Conservation (phyloP, 306 rosid genomes). For the Albizia julibrissin region DNA sequence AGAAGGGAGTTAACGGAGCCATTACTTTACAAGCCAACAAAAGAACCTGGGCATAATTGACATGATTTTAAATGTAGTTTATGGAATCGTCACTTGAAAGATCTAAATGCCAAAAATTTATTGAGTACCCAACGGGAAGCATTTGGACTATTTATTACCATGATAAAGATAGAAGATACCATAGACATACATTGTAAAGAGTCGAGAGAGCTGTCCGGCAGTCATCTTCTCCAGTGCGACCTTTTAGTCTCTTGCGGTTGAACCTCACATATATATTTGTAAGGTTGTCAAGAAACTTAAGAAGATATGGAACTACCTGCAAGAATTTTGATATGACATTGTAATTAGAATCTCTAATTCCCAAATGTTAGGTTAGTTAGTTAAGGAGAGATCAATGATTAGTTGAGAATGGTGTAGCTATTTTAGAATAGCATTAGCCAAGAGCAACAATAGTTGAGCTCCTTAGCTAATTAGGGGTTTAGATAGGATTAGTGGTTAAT, state of each 20-base stretch:
- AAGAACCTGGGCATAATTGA: constrained; percentile 67
- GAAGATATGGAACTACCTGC: constrained; percentile 95
- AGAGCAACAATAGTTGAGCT: no score
- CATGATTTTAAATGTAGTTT: constrained; percentile 14
- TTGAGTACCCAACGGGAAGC: background rate
- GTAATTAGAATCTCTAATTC: no score
- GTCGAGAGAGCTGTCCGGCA: constrained; percentile 92
- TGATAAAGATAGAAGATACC: constrained; percentile 20
- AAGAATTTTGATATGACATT: no score
- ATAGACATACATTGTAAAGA: constrained; percentile 70
- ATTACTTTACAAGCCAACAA: constrained; percentile 89
- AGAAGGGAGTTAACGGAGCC: constrained; percentile 99
- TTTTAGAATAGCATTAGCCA: no score
- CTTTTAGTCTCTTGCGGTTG: constrained; percentile 98
- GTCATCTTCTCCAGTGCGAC: constrained; percentile 95
- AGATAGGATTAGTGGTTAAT: no score
- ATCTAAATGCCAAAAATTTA: constrained; percentile 12
- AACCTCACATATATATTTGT: constrained; percentile 93
- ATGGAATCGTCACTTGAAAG: constrained; percentile 20
- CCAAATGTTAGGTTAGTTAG: no score
- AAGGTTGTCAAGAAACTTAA: constrained; percentile 92
- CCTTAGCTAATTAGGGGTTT: no score
- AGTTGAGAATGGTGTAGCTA: no score
- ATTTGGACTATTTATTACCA: background rate
- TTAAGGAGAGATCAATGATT: no score